Conservation (phyloP, 2,329 filamentous ascomycete genomes). For the Ophiostoma sp. region DNA sequence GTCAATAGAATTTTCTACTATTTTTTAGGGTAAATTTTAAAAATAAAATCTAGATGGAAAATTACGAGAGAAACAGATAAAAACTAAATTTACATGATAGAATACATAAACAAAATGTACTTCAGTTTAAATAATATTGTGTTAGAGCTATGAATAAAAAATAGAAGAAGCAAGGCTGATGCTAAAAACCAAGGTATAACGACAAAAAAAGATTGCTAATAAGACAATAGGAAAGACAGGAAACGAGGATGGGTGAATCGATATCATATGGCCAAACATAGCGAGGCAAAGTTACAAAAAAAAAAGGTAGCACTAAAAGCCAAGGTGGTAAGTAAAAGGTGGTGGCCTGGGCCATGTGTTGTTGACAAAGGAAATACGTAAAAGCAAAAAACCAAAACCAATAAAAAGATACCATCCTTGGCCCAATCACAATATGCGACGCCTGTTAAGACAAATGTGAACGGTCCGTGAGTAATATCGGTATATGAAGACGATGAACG, state of each 20-base stretch:
- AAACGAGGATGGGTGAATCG: background rate
- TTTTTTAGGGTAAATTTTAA: background rate
- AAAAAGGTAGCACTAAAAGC: background rate
- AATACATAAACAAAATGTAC: no score
- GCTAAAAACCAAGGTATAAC: background rate
- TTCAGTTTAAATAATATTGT: no score
- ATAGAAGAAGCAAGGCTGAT: conserved; percentile 1
- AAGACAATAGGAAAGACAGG: background rate
- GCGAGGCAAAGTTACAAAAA: background rate
- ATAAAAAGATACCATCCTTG: background rate
- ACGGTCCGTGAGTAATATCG: background rate
- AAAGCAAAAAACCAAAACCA: background rate
- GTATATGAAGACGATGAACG: background rate
- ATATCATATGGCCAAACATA: background rate
- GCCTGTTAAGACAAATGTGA: background rate
- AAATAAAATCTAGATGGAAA: background rate
- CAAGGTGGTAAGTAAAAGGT: background rate
- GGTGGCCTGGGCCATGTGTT: conserved; percentile 11
- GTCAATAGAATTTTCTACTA: background rate
- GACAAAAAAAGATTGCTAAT: background rate
- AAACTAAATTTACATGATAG: background rate
- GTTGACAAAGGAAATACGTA: conserved; percentile 1
- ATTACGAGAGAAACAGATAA: no score
- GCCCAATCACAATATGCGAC: background rate
- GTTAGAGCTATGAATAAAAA: background rate